Evolutionary conservation across 768 basidiomycete genomes (phyloP).

Genomic region (Leccinum obscurum): DNA sequence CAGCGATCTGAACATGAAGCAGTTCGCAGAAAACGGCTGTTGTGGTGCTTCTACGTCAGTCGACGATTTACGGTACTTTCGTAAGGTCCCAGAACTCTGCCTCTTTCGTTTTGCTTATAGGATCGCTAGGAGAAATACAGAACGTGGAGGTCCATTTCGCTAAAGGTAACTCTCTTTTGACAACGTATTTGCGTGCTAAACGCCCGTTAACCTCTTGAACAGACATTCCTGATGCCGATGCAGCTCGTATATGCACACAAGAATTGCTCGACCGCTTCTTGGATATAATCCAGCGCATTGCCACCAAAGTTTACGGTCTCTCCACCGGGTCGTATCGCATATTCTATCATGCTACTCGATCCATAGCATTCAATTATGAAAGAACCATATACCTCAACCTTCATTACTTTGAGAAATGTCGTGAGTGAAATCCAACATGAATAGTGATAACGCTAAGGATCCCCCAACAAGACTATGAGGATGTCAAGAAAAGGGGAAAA

Average conservation of each 20-base stretch:
- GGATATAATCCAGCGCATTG: constrained; percentile 41
- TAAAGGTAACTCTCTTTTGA: constrained; percentile 41
- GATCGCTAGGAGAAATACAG: constrained; percentile 49
- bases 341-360: constrained; percentile 70
- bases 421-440: constrained; percentile 43
- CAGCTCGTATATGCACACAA: constrained; percentile 43
- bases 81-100: background rate
- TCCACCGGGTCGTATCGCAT: constrained; percentile 71
- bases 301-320: constrained; percentile 64
- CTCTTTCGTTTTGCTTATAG: background rate
- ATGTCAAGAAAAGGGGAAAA: background rate
- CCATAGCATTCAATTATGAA: constrained; percentile 90
- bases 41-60: too few relatives aligned
- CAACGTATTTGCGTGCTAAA: background rate
- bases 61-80: too few relatives aligned
- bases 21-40: too few relatives aligned
- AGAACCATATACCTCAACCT: constrained; percentile 86
- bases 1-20: too few relatives aligned
- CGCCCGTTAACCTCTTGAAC: background rate
- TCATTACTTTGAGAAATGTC: constrained; percentile 80
- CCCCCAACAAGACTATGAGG: constrained; percentile 1
- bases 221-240: constrained; percentile 55
- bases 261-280: constrained; percentile 60
- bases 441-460: background rate
- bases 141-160: constrained; percentile 58